Conservation (phyloP, 306 rosid genomes). For the Chamaecrista fasciculata region DNA sequence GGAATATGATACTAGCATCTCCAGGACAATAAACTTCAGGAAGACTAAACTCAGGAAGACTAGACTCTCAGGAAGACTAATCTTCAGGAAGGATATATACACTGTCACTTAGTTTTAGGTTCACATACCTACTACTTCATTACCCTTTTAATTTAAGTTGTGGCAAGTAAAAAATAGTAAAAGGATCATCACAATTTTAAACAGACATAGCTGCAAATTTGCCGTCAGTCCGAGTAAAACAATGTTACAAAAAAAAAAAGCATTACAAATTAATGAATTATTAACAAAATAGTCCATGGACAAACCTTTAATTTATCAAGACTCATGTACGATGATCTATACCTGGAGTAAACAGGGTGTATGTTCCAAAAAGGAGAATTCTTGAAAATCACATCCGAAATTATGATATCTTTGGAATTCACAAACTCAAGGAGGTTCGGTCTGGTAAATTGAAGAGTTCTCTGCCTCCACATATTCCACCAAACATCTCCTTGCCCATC, state of each 20-base stretch:
- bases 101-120: slow-evolving; percentile 17
- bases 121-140: not conserved
- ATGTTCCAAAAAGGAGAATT: slow-evolving; percentile 96
- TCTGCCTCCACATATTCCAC: slow-evolving; percentile 99
- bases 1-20: no score
- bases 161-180: not conserved
- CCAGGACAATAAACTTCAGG: no score
- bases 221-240: not conserved
- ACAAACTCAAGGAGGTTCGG: slow-evolving; percentile 80
- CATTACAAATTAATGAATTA: not conserved
- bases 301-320: not conserved
- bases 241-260: not conserved
- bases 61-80: no score
- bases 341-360: slow-evolving; percentile 96
- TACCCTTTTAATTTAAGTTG: not conserved
- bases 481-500: slow-evolving; percentile 91
- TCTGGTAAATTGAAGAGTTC: slow-evolving; percentile 80
- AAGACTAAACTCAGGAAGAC: no score
- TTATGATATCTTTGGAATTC: slow-evolving; percentile 66
- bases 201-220: not conserved
- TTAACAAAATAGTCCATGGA: not conserved
- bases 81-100: no score
- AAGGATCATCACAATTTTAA: not conserved
- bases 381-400: slow-evolving; percentile 72
- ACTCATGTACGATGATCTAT: slow-evolving; percentile 11